Conservation (phyloP, 352 stramenopile genomes). For the Phytopythium kandeliae region DNA sequence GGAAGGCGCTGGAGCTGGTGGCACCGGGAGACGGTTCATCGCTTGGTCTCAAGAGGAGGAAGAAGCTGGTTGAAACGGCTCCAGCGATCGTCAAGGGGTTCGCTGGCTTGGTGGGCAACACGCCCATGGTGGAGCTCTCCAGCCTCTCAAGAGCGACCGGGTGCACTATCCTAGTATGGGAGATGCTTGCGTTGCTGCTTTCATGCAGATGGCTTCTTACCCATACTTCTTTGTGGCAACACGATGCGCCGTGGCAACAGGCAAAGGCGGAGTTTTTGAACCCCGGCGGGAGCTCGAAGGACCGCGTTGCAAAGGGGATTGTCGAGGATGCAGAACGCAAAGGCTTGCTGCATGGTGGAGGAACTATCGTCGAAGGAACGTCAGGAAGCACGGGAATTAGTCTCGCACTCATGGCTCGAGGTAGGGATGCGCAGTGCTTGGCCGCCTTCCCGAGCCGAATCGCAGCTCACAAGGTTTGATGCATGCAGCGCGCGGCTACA, state of each 20-base stretch:
- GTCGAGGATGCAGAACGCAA: slow-evolving; percentile 90
- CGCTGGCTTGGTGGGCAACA: slow-evolving; percentile 90
- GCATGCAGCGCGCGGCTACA: slow-evolving; percentile 85
- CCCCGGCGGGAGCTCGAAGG: slow-evolving; percentile 96
- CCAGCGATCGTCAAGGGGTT: slow-evolving; percentile 45
- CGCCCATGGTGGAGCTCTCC: slow-evolving; percentile 87
- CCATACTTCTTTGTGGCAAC: no score
- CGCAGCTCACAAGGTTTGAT: neutral
- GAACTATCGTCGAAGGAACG: slow-evolving; percentile 96
- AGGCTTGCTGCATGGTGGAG: slow-evolving; percentile 83
- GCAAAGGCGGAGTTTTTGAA: slow-evolving; percentile 97
- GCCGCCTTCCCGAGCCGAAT: neutral
- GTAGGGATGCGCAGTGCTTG: slow-evolving; percentile 16
- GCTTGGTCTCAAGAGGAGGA: slow-evolving; percentile 15
- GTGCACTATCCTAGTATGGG: slow-evolving; percentile 82
- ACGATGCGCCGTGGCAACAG: slow-evolving; percentile 22
- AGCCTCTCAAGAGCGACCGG: slow-evolving; percentile 88
- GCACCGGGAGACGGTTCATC: slow-evolving; percentile 3
- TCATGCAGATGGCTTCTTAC: no score
- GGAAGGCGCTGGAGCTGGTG: slow-evolving; percentile 59
- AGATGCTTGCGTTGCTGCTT: neutral
- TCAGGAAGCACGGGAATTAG: slow-evolving; percentile 97
- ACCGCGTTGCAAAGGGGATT: slow-evolving; percentile 94
- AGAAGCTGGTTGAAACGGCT: slow-evolving; percentile 12
- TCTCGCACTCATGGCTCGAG: slow-evolving; percentile 90